Evolutionary conservation across 208 protist species (phyloP).

Genomic region (Porcisia hertigi): DNA sequence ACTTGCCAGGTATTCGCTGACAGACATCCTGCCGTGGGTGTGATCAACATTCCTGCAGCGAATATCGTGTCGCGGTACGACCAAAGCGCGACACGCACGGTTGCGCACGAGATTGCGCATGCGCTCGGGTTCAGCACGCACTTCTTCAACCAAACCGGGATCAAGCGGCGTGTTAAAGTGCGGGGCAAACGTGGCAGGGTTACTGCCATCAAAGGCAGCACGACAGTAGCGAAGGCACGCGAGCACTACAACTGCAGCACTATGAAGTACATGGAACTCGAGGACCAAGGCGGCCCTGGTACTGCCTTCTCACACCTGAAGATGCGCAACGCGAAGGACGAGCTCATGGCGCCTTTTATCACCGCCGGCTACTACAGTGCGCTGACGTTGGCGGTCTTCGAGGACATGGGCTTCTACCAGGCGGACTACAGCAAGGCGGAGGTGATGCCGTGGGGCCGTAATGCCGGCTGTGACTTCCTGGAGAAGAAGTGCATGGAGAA

Average conservation of each 20-base stretch:
- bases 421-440: conserved; percentile 64
- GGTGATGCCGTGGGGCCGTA: conserved; percentile 64
- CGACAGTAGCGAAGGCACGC: background rate
- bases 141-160: conserved; percentile 16
- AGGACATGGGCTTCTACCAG: conserved; percentile 84
- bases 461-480: conserved; percentile 62
- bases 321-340: conserved; percentile 71
- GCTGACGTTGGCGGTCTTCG: conserved; percentile 81
- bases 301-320: conserved; percentile 80
- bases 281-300: conserved; percentile 36
- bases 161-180: conserved; percentile 4
- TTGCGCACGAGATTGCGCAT: conserved; percentile 86
- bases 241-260: conserved; percentile 56
- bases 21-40: conserved; percentile 37
- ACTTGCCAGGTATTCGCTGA: conserved; percentile 35
- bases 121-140: conserved; percentile 69
- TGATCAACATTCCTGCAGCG: conserved; percentile 49
- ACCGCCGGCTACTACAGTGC: conserved; percentile 47
- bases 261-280: conserved; percentile 69
- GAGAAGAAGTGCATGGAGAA: conserved; percentile 43
- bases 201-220: background rate
- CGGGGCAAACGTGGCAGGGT: conserved; percentile 35
- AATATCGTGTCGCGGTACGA: conserved; percentile 17
- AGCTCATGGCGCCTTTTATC: conserved; percentile 71
- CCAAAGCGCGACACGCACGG: conserved; percentile 16